Evolutionary conservation across 176 grass and related monocot genomes (phyloP), one percentile per base, ranked within the genome.

Genomic region (Bothriochloa decipiens): DNA sequence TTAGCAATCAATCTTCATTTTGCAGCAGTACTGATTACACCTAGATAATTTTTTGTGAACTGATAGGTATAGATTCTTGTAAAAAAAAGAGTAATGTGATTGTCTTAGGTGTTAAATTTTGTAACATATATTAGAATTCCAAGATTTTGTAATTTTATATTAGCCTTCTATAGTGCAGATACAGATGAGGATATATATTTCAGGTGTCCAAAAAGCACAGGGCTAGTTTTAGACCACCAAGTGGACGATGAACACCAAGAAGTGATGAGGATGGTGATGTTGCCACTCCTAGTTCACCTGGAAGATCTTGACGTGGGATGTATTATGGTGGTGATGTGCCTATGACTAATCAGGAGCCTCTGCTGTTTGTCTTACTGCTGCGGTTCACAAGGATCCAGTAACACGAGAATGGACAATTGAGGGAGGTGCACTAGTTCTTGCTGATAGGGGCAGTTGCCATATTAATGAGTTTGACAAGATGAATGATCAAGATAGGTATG

Each of bases 381-480:
- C 91, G 17, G 93, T 98, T 63, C 96, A 98, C 82, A 98, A 98
- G 75, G 96, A 98, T 69, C 96, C 96, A 53, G 93, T 98, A 73
- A 98, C 96, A 92, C 88, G 96, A 64, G 96, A 96, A 76, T 98
- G 96, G 96, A 96, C 93, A 20, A 86, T 96, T 67, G 96, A 98
- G 90, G 96, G 96, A 66, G 96, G 96, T 64, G 96, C 96, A 52
- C 89, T 98, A 70, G 96, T 98, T 55, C 90, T 98, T 75, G 96
- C 96, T 32, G 96, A 98, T 80, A 87, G 96, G 82, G 96, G 96
- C 67, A 94, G 95, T 78, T 98, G 93, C 87, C 89, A 95, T 52
- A 98, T 96, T 86, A 93, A 98, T 40, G 96, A 95, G 86, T 98
- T 98, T 90, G 96, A 98, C 82, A 98, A 98, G 89, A 98, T 98